Evolutionary conservation across 371 early-diverging fungal genomes (phyloP), one percentile per base, ranked within the genome.

Genomic region (Saksenaea vasiformis): DNA sequence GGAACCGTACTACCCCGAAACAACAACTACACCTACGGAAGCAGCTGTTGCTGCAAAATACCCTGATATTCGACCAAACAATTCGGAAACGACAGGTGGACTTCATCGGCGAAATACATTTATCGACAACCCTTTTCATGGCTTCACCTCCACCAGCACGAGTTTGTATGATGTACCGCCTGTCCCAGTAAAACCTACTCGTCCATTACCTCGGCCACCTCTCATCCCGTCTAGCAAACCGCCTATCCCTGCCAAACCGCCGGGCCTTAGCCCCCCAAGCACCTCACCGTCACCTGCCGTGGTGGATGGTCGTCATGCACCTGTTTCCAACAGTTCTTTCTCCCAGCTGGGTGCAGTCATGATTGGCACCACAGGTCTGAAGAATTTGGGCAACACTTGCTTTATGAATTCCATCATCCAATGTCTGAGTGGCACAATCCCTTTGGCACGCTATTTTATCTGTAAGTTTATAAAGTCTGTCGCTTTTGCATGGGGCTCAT

Each of bases 341-440:
- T 80, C 85, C 15, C 74, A 78, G 54, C 67, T 85, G 22, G 83
- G 79, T 9, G 69, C 70, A 0, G 72, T 80, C 1, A 70, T 71
- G 57, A 84, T 88, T 54, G 92, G 92, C n/a, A 84, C 86, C 31
- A 83, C 87, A 0, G 99, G 99, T 2, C 73, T 98, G 62, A 89
- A 88, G 60, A 98, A 98, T 70, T 67, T 98, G 38, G 99, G 99
- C 31, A 99, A 99, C 71, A 98, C 98, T 0, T 99, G 99, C 72
- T 99, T 88, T 73, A 95, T 98, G 95, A 99, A 98, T 76, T 93
- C 96, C 3, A 88, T 92, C 22, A 75, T 99, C 26, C 99, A 99
- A 73, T 98, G 98, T 69, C 65, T 99, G 54, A 90, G 88, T 44
- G 92, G 90, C 7, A 95, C 96, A 1, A 77, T 87, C 35, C 95